Base-by-base conservation (phyloP, 805 yeast genomes). In the Cyberlindnera xylosilytica region DNA sequence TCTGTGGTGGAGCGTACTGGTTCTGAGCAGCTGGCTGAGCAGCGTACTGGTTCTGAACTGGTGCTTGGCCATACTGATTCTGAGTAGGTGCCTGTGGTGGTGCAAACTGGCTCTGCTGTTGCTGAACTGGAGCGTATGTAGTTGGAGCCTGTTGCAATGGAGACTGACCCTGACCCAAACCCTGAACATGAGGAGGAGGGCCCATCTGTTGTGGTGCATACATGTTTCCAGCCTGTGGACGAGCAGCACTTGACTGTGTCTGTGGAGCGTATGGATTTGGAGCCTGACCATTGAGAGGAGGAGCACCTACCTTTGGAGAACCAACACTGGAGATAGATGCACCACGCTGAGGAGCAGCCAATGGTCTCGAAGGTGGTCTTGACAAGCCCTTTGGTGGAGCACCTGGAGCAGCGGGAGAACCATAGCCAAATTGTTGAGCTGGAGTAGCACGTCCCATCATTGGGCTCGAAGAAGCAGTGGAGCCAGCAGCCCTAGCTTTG, bases 291-390 rank as follows among this genome's bases (percentile, higher is more conserved):
- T 17, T n/a, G 12, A 33, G 4, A 7, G 20, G 12, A 6, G 24
- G 18, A 12, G 38, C 35, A 38, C 53, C 20, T 18, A 41, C 17
- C 47, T 50, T 18, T 34, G 52, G 43, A 33, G 49, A 39, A 16
- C 45, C 18, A 16, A 26, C 35, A 31, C 39, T 33, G 15, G 41
- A 35, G 20, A 40, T 20, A 13, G 46, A 38, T 1, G 35, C 32
- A 7, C 29, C 12, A 23, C 42, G 38, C 27, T 37, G 35, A 7
- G 31, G 31, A 34, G 11, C 35, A 12, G 20, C 32, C n/a, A 37
- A 29, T 5, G 36, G 31, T 26, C 37, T 32, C 13, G 42, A 39
- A 10, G 33, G 34, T 4, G 38, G 43, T 34, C 43, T 34, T n/a
- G 46, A 37, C 10, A 27, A 24, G 13, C 46, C 49, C 23, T 33